Base-by-base conservation (phyloP, 2,329 filamentous ascomycete genomes). In the Ceratocystis colombiana region DNA sequence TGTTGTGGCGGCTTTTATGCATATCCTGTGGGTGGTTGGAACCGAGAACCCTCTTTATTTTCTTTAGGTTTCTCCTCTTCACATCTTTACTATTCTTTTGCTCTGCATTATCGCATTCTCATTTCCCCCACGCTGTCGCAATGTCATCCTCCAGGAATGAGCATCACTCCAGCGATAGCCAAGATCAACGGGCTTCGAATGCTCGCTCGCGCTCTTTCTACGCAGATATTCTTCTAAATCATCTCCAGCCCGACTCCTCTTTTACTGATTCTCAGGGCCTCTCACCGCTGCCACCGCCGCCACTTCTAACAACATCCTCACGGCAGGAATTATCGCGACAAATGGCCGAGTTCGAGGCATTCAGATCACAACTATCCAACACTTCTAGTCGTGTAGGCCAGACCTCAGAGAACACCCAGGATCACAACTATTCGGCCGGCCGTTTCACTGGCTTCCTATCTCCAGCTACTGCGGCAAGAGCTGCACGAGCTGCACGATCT, bases 1-100 rank as follows among this genome's bases (percentile, higher is more conserved):
- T 28, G 48, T 15, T 59, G 55, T 59, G 55, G 55, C 55, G 10
- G 55, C 3, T n/a, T 37, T 37, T 59, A n/a, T 37, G 55, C 17
- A 20, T 30, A 37, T 59, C 8, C 17, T 59, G 17, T 59, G 17
- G 55, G 17, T 25, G 33, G 12, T 59, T 59, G 12, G 15, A n/a
- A 30, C 55, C 22, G 20, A 4, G 17, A 30, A 37, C 55, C 28
- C 17, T 37, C 17, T 15, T 7, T 20, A n/a, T 59, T 59, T 33
- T 59, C 28, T 37, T 59, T 33, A 8, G 5, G 22, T 28, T 59
- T 59, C 4, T 22, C 17, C 55, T 15, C 28, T 20, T 37, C 28
- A 8, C 25, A 30, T 22, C 30, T 37, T 30, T 30, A 15, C 10
- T 57, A 10, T 57, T 20, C 15, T 37, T 59, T 59, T 59, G 6